Evolutionary conservation across 139 green algal species (phyloP), one percentile per base, ranked within the genome.

Genomic region (Nannochloris sp.): DNA sequence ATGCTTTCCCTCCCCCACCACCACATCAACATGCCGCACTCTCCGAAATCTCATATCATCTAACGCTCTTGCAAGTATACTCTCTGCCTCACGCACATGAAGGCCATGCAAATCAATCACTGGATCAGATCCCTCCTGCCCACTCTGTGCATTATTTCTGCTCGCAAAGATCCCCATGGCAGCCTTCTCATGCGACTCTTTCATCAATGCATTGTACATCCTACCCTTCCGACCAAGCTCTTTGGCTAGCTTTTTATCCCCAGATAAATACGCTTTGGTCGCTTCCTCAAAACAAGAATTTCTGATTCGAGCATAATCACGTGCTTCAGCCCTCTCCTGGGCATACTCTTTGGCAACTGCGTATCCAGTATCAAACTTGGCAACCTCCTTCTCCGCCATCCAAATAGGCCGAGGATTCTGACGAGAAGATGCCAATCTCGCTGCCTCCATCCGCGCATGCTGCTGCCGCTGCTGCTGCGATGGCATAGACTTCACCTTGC

Each of bases 271-370:
- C 1, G 85, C 85, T 37, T 82, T 73, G 5, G 85, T 91, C 5
- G 85, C 83, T 73, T 91, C 72, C 64, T 87, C 63, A 57, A 92
- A 92, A 73, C 58, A 91, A 2, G 57, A 49, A 51, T 92, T 92
- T 56, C 85, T 71, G 11, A 89, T 49, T 16, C 81, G 71, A 4
- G 79, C 78, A 26, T 84, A 74, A 62, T 89, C 83, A 2, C 83
- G 53, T 0, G 85, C 85, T 23, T 82, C 77, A 3, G 69, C 67
- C 9, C 85, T 53, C 2, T 65, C 67, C 2, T 68, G 56, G 1
- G 50, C 56, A 57, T 92, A 92, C 55, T 87, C 65, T 25, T 61
- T 43, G 0, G 73, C 73, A n/a, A 86, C 70, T 20, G 64, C 64
- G 20, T 60, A 63, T 0, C 85, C 85, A 16, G 85, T 85, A 20